A percentile compares a stretch with the other conserved stretches of the same genome.
Conservation (phyloP, 768 basidiomycete genomes). For the Trametes gibbosa region DNA sequence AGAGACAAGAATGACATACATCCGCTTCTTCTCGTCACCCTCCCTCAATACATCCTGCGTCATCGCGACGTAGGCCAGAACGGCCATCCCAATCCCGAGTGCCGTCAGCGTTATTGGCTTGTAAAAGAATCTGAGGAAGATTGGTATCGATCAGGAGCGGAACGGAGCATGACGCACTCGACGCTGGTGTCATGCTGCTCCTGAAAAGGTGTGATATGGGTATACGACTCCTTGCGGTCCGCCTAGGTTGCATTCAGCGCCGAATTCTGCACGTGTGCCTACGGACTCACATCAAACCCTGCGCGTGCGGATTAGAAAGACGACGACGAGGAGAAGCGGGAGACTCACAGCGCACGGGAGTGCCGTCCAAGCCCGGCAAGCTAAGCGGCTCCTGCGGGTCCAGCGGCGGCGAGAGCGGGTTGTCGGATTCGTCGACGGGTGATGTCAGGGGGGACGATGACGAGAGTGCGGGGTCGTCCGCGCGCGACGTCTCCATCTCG, state of each 20-base stretch:
- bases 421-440: constrained; percentile 65
- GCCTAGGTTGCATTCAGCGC: constrained; percentile 46
- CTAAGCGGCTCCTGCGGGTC: constrained; percentile 52
- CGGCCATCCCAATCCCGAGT: constrained; percentile 59
- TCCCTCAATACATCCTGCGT: constrained; percentile 83
- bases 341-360: constrained; percentile 77
- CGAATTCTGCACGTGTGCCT: not conserved
- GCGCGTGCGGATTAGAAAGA: constrained; percentile 2
- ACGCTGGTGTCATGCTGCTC: constrained; percentile 80
- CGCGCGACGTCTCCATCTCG: constrained; percentile 3
- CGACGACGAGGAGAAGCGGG: constrained; percentile 8
- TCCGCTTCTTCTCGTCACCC: constrained; percentile 74
- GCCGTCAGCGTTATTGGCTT: constrained; percentile 79
- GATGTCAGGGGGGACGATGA: constrained; percentile 32
- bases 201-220: constrained; percentile 79
- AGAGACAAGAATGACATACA: constrained; percentile 48
- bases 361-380: constrained; percentile 64
- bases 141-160: constrained; percentile 5
- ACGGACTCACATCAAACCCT: constrained; percentile 82
- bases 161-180: constrained; percentile 52
- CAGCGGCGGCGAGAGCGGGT: constrained; percentile 39
- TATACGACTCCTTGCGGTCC: constrained; percentile 80
- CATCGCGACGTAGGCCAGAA: constrained; percentile 79
- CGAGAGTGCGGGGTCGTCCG: constrained; percentile 9
- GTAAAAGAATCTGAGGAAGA: constrained; percentile 69